Conservation (phyloP, 78 protist genomes). For the Reticulomyxa filosa region DNA sequence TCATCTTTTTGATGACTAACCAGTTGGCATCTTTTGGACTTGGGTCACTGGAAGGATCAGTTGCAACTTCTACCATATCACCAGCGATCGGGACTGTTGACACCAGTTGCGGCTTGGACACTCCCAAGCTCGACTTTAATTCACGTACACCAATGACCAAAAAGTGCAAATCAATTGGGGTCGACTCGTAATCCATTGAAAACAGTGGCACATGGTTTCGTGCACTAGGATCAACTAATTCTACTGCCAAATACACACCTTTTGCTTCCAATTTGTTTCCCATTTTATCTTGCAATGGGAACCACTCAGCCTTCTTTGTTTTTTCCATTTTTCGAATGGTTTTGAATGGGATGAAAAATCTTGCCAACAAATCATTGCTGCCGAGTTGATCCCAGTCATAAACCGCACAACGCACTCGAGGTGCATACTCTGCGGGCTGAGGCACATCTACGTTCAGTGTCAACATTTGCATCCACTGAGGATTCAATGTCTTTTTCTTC, state of each 20-base stretch:
- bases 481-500: background rate
- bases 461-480: background rate
- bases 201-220: no score
- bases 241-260: no score
- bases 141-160: background rate
- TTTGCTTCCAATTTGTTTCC: no score
- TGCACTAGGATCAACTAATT: no score
- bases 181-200: no score
- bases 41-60: background rate
- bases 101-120: background rate
- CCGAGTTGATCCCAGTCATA: background rate
- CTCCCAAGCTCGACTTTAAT: background rate
- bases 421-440: background rate
- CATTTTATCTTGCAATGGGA: no score
- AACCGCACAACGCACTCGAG: background rate
- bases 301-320: no score
- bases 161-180: background rate
- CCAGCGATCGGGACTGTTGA: background rate
- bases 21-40: background rate
- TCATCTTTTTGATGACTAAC: background rate
- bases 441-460: background rate
- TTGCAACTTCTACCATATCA: no score
- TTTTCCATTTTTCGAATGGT: no score
- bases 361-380: background rate
- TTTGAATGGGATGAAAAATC: no score